These are phyloP conservation scores for Claviceps maximensis DNA, from an alignment of 2,329 filamentous ascomycete species.

Conservation along the genomic window DNA sequence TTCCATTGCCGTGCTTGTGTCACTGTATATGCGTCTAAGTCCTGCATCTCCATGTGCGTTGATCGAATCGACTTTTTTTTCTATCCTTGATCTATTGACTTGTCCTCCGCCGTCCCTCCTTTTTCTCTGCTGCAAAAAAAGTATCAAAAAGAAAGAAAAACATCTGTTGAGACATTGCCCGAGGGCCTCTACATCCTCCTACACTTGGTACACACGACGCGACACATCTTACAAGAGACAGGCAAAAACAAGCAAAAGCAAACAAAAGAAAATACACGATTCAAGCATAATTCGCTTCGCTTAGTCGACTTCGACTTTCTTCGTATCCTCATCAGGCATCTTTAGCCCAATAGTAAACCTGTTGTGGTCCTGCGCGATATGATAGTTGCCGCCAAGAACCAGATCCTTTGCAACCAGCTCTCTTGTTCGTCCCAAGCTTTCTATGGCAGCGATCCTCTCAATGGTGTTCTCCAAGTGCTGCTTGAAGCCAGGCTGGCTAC, in stretches of 20 bases:
- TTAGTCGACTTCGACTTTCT: conserved; percentile 1
- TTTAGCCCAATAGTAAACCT: conserved; percentile 30
- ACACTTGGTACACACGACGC: neutral
- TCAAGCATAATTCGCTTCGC: neutral
- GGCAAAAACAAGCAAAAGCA: neutral
- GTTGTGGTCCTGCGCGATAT: conserved; percentile 34
- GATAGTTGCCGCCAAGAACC: conserved; percentile 71
- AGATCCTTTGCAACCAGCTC: conserved; percentile 93
- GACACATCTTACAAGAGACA: neutral
- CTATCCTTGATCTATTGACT: neutral
- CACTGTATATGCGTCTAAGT: too few species aligned
- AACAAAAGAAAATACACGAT: neutral
- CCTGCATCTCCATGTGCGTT: neutral
- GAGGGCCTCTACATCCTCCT: too few species aligned
- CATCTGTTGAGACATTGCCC: too few species aligned
- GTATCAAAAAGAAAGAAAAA: too few species aligned
- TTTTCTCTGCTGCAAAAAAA: too few species aligned
- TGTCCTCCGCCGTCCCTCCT: too few species aligned
- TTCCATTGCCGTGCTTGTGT: neutral
- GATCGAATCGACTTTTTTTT: neutral
- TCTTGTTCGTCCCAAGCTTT: conserved; percentile 83
- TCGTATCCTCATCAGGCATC: conserved; percentile 23
- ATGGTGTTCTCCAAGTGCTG: conserved; percentile 71
- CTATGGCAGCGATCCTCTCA: conserved; percentile 79
- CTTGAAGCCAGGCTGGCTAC: conserved; percentile 61